These are phyloP conservation scores for Draba incana DNA, from an alignment of 345 rosid genomes.

Conservation along the genomic window DNA sequence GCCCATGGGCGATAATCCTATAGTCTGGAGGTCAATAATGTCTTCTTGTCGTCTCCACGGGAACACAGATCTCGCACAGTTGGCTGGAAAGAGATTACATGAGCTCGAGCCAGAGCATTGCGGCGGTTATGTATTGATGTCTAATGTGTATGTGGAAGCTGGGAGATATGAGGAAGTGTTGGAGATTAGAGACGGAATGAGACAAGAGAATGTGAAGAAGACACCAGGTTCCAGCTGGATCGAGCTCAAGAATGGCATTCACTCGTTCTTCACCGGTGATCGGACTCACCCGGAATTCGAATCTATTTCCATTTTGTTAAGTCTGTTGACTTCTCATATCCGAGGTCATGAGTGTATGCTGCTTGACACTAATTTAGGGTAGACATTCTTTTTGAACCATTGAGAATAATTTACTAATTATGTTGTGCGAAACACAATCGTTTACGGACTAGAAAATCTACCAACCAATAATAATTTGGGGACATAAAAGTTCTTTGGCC, in stretches of 20 bases:
- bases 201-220: conserved; percentile 50
- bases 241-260: conserved; percentile 44
- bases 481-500: neutral
- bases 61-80: conserved; percentile 45
- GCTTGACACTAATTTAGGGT: conserved; percentile 29
- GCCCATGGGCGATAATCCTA: conserved; percentile 49
- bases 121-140: conserved; percentile 54
- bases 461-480: conserved; percentile 27
- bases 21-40: conserved; percentile 68
- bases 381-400: conserved; percentile 14
- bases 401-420: conserved; percentile 25
- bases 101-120: conserved; percentile 54
- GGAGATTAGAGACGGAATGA: conserved; percentile 52
- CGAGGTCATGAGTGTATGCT: conserved; percentile 38
- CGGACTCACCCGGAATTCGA: conserved; percentile 45
- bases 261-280: conserved; percentile 47
- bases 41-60: conserved; percentile 54
- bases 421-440: conserved; percentile 17
- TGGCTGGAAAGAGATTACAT: conserved; percentile 44
- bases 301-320: conserved; percentile 41
- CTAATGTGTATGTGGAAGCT: conserved; percentile 50
- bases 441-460: conserved; percentile 27
- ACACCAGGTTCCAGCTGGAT: conserved; percentile 58
- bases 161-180: conserved; percentile 50
- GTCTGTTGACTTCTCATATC: conserved; percentile 44